These are phyloP conservation scores for Linnemannia hyalina DNA, from an alignment of 192 early-diverging fungal genomes.

Conservation along the genomic window DNA sequence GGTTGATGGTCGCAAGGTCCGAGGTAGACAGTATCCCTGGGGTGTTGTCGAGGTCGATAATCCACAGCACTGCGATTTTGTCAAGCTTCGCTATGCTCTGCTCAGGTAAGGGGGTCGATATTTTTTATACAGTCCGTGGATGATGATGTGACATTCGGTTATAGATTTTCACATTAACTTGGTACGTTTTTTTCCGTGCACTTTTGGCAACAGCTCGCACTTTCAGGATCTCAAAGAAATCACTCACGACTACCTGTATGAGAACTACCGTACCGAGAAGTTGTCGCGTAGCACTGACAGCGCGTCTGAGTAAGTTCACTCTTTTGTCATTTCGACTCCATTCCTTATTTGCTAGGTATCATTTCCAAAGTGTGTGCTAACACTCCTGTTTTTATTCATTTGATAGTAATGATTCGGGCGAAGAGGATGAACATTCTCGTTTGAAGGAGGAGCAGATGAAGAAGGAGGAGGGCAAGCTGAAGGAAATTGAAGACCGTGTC, in stretches of 20 bases:
- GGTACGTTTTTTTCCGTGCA: background rate
- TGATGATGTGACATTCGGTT: background rate
- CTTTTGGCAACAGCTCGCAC: slow-evolving; percentile 80
- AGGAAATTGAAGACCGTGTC: slow-evolving; percentile 65
- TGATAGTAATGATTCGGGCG: slow-evolving; percentile 17
- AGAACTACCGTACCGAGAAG: slow-evolving; percentile 94
- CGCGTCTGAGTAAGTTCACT: slow-evolving; percentile 50
- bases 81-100: slow-evolving; percentile 88
- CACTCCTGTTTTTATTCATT: background rate
- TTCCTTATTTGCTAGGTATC: background rate
- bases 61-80: slow-evolving; percentile 96
- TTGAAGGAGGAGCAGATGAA: slow-evolving; percentile 68
- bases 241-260: slow-evolving; percentile 95
- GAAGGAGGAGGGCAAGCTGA: slow-evolving; percentile 69
- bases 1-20: slow-evolving; percentile 89
- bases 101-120: slow-evolving; percentile 65
- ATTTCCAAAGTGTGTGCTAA: background rate
- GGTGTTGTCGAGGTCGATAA: slow-evolving; percentile 98
- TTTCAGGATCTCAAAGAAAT: slow-evolving; percentile 97
- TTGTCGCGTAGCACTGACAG: slow-evolving; percentile 65
- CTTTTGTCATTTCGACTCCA: background rate
- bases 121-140: background rate
- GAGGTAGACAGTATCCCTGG: slow-evolving; percentile 96
- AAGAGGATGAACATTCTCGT: slow-evolving; percentile 50
- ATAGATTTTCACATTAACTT: background rate